Conservation (phyloP, 1,284 basidiomycete genomes). For the Boletus albobrunnescens region DNA sequence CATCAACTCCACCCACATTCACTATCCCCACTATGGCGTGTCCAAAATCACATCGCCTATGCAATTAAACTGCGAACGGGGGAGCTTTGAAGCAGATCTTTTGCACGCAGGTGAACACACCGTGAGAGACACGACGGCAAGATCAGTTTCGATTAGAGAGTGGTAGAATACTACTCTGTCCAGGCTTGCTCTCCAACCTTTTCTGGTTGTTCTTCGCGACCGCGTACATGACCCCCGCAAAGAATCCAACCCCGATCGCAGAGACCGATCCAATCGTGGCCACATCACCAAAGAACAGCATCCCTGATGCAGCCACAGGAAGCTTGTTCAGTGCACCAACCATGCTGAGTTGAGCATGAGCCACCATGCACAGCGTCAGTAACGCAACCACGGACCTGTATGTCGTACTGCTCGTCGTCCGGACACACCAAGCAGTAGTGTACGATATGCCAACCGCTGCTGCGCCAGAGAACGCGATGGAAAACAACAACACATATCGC, state of each 20-base stretch:
- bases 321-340: slow-evolving; percentile 98
- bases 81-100: background rate
- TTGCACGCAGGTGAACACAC: slow-evolving; percentile 2
- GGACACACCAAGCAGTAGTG: slow-evolving; percentile 98
- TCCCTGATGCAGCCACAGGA: slow-evolving; percentile 93
- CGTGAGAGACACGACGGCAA: slow-evolving; percentile 9
- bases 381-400: slow-evolving; percentile 62
- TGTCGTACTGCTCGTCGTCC: slow-evolving; percentile 94
- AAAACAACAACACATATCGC: slow-evolving; percentile 75
- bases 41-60: slow-evolving; percentile 1
- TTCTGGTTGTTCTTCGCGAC: slow-evolving; percentile 88
- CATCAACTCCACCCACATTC: slow-evolving; percentile 24
- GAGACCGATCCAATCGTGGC: slow-evolving; percentile 86
- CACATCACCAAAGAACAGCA: slow-evolving; percentile 92
- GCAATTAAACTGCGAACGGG: no score
- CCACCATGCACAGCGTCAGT: background rate
- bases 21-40: slow-evolving; percentile 4
- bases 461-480: slow-evolving; percentile 93
- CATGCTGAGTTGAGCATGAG: slow-evolving; percentile 64
- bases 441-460: slow-evolving; percentile 98
- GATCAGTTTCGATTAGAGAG: slow-evolving; percentile 50
- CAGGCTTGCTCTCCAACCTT: slow-evolving; percentile 54
- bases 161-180: slow-evolving; percentile 52
- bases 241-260: slow-evolving; percentile 85
- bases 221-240: slow-evolving; percentile 88